A percentile compares a stretch with the other conserved stretches of the same genome.
Conservation (phyloP, 2,329 filamentous ascomycete genomes). For the Ceratocystis destructans region DNA sequence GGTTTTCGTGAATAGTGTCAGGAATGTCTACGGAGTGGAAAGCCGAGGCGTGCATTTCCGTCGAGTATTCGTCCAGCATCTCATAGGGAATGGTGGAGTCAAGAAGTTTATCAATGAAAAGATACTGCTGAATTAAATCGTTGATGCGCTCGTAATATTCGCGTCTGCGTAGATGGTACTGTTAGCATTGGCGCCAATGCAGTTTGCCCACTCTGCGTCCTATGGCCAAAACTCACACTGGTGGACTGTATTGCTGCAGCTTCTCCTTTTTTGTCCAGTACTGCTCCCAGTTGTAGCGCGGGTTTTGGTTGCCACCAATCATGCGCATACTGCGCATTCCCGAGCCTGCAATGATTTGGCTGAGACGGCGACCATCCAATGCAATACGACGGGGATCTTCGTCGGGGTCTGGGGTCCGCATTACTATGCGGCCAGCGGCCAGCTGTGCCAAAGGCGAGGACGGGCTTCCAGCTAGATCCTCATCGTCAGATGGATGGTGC, state of each 20-base stretch:
- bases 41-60: conserved; percentile 43
- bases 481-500: conserved; percentile 19
- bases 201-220: background rate
- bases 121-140: conserved; percentile 74
- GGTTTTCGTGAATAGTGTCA: conserved; percentile 54
- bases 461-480: conserved; percentile 13
- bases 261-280: conserved; percentile 70
- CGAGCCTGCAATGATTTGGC: conserved; percentile 47
- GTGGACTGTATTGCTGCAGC: conserved; percentile 54
- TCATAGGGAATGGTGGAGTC: conserved; percentile 88
- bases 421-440: conserved; percentile 13
- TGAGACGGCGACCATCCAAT: conserved; percentile 45
- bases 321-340: conserved; percentile 72
- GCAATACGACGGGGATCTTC: conserved; percentile 34
- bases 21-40: conserved; percentile 49
- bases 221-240: conserved; percentile 36
- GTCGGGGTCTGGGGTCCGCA: conserved; percentile 25
- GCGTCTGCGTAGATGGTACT: conserved; percentile 35
- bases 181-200: background rate
- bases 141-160: conserved; percentile 85
- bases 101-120: conserved; percentile 82
- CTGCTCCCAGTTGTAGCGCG: conserved; percentile 69
- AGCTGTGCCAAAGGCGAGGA: conserved; percentile 14
- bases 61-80: conserved; percentile 73
- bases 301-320: conserved; percentile 80